A percentile compares a stretch with the other conserved stretches of the same genome.
Conservation (phyloP, 78 protist genomes). For the Dictyostelium brefeldianum region DNA sequence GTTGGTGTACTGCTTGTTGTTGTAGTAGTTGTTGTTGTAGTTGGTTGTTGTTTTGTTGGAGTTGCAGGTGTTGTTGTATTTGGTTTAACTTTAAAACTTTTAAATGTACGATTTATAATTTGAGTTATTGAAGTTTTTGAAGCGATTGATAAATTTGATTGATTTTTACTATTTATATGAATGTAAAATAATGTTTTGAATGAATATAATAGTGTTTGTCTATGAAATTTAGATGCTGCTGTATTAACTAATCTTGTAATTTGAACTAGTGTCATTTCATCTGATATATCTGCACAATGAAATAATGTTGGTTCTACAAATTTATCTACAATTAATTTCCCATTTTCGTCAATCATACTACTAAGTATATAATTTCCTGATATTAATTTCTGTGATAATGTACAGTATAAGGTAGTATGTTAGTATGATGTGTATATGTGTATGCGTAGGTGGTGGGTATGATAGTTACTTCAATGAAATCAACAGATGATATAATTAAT, state of each 20-base stretch:
- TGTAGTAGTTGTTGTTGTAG: background rate
- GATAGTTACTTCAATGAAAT: slow-evolving; percentile 46
- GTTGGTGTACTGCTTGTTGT: background rate
- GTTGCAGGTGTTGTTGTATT: background rate
- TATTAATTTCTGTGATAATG: slow-evolving; percentile 48
- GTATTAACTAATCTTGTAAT: slow-evolving; percentile 38
- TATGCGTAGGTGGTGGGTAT: too few species aligned
- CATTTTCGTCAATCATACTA: slow-evolving; percentile 30
- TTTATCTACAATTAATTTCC: slow-evolving; percentile 46
- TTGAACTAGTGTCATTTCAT: slow-evolving; percentile 72
- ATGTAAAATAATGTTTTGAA: slow-evolving; percentile 70
- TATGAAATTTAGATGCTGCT: slow-evolving; percentile 64
- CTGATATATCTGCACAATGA: slow-evolving; percentile 53
- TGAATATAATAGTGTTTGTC: slow-evolving; percentile 52
- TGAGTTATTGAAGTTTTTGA: slow-evolving; percentile 69
- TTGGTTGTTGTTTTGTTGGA: background rate
- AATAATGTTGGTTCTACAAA: slow-evolving; percentile 68
- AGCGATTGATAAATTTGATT: slow-evolving; percentile 50
- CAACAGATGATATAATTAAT: slow-evolving; percentile 46
- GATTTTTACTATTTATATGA: slow-evolving; percentile 29
- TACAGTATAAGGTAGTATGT: background rate
- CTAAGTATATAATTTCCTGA: slow-evolving; percentile 54
- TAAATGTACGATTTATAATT: slow-evolving; percentile 29
- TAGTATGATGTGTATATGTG: too few species aligned
- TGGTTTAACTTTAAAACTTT: slow-evolving; percentile 19